Conservation (phyloP, 2,329 filamentous ascomycete genomes). For the Aspergillus aculeatus region DNA sequence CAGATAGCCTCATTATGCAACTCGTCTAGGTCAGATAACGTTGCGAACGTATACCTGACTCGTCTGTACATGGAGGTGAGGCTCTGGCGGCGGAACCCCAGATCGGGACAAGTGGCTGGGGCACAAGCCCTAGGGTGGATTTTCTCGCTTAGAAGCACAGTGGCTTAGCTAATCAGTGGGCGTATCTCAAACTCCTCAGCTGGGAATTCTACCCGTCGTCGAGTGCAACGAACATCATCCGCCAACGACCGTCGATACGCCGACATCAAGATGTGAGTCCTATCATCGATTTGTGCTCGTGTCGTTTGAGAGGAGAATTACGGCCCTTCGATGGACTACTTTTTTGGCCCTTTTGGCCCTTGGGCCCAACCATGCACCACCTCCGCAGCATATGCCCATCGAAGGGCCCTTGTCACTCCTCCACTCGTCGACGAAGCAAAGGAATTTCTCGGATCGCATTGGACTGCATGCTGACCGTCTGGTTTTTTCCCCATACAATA, state of each 20-base stretch:
- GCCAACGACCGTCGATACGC: constrained; percentile 48
- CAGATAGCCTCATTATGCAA: too few species aligned
- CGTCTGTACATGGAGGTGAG: background rate
- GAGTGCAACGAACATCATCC: constrained; percentile 46
- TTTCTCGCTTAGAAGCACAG: constrained; percentile 40
- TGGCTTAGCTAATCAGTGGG: constrained; percentile 42
- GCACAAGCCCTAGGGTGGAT: constrained; percentile 40
- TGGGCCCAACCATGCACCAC: constrained; percentile 2
- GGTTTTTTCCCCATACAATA: constrained; percentile 47
- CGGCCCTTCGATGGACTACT: constrained; percentile 20
- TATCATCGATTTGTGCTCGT: constrained; percentile 27
- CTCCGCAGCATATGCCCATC: constrained; percentile 9
- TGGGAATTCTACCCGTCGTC: constrained; percentile 37
- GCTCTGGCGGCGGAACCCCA: constrained; percentile 1
- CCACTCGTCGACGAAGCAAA: constrained; percentile 3
- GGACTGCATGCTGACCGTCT: constrained; percentile 32
- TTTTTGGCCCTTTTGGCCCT: background rate
- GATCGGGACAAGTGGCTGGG: constrained; percentile 19
- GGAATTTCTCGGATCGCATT: constrained; percentile 14
- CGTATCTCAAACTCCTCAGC: constrained; percentile 42
- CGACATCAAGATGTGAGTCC: constrained; percentile 48
- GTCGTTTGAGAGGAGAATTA: constrained; percentile 18
- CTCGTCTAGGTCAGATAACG: too few species aligned
- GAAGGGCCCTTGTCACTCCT: constrained; percentile 5
- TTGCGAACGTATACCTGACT: too few species aligned